Evolutionary conservation across 495 filamentous ascomycete genomes (phyloP).

Genomic region (Daldinia childiae): DNA sequence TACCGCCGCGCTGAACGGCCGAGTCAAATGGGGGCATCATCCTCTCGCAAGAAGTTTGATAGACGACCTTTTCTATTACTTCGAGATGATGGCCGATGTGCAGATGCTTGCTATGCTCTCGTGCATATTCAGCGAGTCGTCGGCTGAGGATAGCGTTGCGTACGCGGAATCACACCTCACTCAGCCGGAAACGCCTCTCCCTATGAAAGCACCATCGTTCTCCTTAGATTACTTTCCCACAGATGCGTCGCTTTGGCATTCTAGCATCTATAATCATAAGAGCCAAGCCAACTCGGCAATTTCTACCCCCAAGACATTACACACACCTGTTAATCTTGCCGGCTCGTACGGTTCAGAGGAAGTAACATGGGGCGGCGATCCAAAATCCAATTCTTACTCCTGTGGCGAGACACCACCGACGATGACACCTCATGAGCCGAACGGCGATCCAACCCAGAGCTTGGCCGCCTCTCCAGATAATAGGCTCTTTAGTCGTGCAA

Average conservation of each 20-base stretch:
- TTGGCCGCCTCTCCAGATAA: slow-evolving; percentile 79
- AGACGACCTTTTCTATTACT: slow-evolving; percentile 74
- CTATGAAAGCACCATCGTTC: slow-evolving; percentile 72
- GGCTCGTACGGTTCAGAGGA: slow-evolving; percentile 70
- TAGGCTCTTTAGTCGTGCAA: slow-evolving; percentile 58
- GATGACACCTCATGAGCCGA: slow-evolving; percentile 47
- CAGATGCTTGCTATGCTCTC: slow-evolving; percentile 97
- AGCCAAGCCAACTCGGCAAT: slow-evolving; percentile 61
- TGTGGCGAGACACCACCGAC: slow-evolving; percentile 75
- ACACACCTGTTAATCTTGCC: slow-evolving; percentile 65
- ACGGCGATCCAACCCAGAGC: slow-evolving; percentile 60
- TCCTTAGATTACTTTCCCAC: slow-evolving; percentile 75
- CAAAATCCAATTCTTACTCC: slow-evolving; percentile 63
- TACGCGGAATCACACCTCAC: slow-evolving; percentile 57
- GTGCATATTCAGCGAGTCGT: slow-evolving; percentile 80
- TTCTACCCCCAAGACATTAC: slow-evolving; percentile 67
- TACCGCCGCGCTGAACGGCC: slow-evolving; percentile 56
- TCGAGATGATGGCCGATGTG: slow-evolving; percentile 79
- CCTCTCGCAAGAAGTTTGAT: slow-evolving; percentile 84
- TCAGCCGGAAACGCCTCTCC: slow-evolving; percentile 65
- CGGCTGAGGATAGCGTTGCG: slow-evolving; percentile 58
- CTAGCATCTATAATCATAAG: slow-evolving; percentile 32
- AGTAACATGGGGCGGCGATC: slow-evolving; percentile 57
- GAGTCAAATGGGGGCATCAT: slow-evolving; percentile 86
- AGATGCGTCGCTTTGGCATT: slow-evolving; percentile 65